phyloP scores from a whole-genome alignment of 2,329 filamentous ascomycete species.

The Phymatotrichopsis omnivora region DNA sequence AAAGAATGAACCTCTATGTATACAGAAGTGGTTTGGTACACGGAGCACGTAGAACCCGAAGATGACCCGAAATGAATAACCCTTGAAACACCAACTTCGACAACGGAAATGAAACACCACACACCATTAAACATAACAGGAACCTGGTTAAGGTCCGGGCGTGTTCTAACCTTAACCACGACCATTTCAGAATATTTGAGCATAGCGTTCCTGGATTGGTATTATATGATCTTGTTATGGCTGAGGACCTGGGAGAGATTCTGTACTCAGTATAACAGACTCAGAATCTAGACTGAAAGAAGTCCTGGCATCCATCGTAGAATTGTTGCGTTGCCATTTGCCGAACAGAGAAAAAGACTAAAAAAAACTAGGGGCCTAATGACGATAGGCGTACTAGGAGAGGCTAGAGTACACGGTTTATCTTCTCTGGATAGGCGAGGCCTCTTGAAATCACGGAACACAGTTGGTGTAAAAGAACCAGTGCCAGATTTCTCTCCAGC shows the following conservation, averaged over 20 bases:
- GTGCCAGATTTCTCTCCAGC: background rate
- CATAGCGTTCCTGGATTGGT: slow-evolving; percentile 2
- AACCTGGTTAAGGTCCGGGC: slow-evolving; percentile 12
- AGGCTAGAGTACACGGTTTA: slow-evolving; percentile 1
- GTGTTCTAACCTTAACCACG: slow-evolving; percentile 10
- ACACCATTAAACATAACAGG: too few species aligned
- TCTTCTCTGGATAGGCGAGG: slow-evolving; percentile 3
- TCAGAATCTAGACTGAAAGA: background rate
- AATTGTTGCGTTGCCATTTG: background rate
- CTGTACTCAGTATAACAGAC: background rate
- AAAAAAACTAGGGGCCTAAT: background rate
- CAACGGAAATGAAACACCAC: too few species aligned
- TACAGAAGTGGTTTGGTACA: too few species aligned
- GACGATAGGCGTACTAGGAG: background rate
- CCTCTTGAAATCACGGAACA: background rate
- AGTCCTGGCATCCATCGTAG: background rate
- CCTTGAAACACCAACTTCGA: too few species aligned
- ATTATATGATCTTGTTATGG: slow-evolving; percentile 1
- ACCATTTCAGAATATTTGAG: slow-evolving; percentile 5
- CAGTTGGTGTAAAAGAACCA: background rate
- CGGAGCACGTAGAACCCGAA: too few species aligned
- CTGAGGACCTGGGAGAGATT: background rate
- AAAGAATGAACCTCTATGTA: too few species aligned
- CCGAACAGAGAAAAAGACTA: background rate
- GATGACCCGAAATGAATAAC: too few species aligned